Base-by-base conservation (phyloP, 73 alveolate genomes). In the Paramecium caudatum region DNA sequence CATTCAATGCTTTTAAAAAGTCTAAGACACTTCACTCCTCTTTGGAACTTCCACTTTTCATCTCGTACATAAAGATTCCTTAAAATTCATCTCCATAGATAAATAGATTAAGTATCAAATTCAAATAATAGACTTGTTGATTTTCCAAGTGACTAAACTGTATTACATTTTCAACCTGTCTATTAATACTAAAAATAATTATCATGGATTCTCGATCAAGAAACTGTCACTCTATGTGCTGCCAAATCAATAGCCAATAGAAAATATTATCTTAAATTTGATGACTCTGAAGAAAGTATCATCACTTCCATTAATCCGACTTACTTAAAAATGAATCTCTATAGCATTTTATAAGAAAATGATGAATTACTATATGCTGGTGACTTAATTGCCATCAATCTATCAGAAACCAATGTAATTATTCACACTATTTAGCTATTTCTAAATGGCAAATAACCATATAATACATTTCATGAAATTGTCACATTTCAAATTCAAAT, bases 1-100 rank as follows among this genome's bases (percentile, higher is more conserved):
- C 32, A 12, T 27, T 19, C 32, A 19, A 74, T 74, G 69, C 19
- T 74, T 74, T 30, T 43, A 41, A 45, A 45, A 74, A 74, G 50
- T 33, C 4, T 43, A 65, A 65, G 83, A 65, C 49, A 65, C 83
- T 65, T 27, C 88, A 39, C 21, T 74, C 36, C 33, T 74, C n/a
- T 74, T 37, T 74, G 88, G 88, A 36, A 41, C 88, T 1, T 41
- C 69, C 46, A 74, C 88, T 10, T 74, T 74, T 74, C 88, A 74
- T 45, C 32, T 74, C n/a, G 88, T 74, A 21, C 88, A 74, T n/a
- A 41, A 74, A 21, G 88, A 74, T 37, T 41, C 88, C 9, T 43
- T 74, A 2, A 45, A 47, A 37, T 74, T 74, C 55, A 47, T 74
- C 70, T 9, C 34, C 8, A 9, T 7, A 9, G 70, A 41, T 36